Conservation (phyloP, 805 yeast species). For the Sugiyamaella valdiviana region DNA sequence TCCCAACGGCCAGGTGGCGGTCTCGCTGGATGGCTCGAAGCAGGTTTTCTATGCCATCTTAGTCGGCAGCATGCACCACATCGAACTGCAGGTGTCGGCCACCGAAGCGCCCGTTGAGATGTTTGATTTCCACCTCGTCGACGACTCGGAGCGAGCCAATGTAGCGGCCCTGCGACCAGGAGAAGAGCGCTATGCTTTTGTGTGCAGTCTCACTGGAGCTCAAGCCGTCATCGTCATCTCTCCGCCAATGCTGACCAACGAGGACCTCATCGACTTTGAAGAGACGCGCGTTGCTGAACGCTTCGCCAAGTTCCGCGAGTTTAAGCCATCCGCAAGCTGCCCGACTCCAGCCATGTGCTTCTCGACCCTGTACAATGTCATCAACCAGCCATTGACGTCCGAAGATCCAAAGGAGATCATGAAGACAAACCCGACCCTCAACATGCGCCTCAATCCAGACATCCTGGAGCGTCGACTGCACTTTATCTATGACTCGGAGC, state of each 20-base stretch:
- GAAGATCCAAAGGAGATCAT: slow-evolving; percentile 52
- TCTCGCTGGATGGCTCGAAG: slow-evolving; percentile 12
- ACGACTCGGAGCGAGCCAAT: slow-evolving; percentile 15
- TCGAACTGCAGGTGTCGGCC: slow-evolving; percentile 15
- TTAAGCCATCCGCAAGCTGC: slow-evolving; percentile 26
- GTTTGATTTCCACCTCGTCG: slow-evolving; percentile 13
- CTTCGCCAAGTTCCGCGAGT: slow-evolving; percentile 33
- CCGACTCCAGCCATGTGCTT: slow-evolving; percentile 59
- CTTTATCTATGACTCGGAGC: slow-evolving; percentile 19
- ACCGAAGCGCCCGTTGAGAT: slow-evolving; percentile 1
- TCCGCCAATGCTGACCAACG: slow-evolving; percentile 36
- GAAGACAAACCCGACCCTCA: slow-evolving; percentile 44
- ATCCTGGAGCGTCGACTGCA: slow-evolving; percentile 37
- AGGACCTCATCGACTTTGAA: slow-evolving; percentile 45
- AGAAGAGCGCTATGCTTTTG: slow-evolving; percentile 13
- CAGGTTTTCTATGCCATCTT: slow-evolving; percentile 15
- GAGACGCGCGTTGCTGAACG: slow-evolving; percentile 47
- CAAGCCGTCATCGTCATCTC: slow-evolving; percentile 17
- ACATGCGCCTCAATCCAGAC: slow-evolving; percentile 50
- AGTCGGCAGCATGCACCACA: slow-evolving; percentile 18
- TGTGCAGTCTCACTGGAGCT: slow-evolving; percentile 22
- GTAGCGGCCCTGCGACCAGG: slow-evolving; percentile 3
- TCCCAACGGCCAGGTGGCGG: slow-evolving; percentile 13
- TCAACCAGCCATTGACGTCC: slow-evolving; percentile 57
- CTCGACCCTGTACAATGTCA: slow-evolving; percentile 52